Base-by-base conservation (phyloP, 2,329 filamentous ascomycete genomes). In the Emergomyces orientalis region DNA sequence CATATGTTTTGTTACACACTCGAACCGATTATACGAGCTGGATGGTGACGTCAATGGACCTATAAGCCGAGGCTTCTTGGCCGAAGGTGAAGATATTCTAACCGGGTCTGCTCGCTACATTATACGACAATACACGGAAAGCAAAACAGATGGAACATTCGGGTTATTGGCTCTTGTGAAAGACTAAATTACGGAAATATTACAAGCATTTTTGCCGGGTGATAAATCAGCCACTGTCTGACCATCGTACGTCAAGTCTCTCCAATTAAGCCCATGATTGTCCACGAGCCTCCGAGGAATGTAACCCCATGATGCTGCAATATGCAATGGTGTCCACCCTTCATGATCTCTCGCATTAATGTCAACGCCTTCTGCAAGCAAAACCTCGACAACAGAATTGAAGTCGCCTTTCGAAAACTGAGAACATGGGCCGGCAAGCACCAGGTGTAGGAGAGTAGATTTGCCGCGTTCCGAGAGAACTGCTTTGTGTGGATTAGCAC, bases 361-460 rank as follows among this genome's bases (percentile, higher is more conserved):
- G n/a, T 61, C 59, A 43, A 52, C 62, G 3, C 62, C 62, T 32
- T 8, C 6, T 9, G 25, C 39, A 51, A 61, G 32, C 32, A 61
- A 54, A 39, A 37, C n/a, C 34, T 55, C 32, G 45, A 63, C 56
- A 39, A 62, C 61, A 59, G 22, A 52, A 34, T 14, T 17, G 30
- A 58, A 51, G 39, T 52, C 34, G 22, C 32, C 3, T 34, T 62
- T 51, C 8, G 43, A 32, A 59, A 34, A 37, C 34, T 47, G 52
- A n/a, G 54, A 58, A 34, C 13, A 19, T 47, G 61, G 27, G 6
- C 52, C 41, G 54, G 52, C 54, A 58, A 62, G 52, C 39, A 51
- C 54, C 25, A 62, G 39, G 61, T 62, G 61, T 62, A 62, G 32
- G 37, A 62, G 37, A 62, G 61, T 58, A 51, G 61, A 62, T 25